Evolutionary conservation across 2,329 filamentous ascomycete genomes (phyloP), one percentile per base, ranked within the genome.

Genomic region (Sclerotinia nivalis): DNA sequence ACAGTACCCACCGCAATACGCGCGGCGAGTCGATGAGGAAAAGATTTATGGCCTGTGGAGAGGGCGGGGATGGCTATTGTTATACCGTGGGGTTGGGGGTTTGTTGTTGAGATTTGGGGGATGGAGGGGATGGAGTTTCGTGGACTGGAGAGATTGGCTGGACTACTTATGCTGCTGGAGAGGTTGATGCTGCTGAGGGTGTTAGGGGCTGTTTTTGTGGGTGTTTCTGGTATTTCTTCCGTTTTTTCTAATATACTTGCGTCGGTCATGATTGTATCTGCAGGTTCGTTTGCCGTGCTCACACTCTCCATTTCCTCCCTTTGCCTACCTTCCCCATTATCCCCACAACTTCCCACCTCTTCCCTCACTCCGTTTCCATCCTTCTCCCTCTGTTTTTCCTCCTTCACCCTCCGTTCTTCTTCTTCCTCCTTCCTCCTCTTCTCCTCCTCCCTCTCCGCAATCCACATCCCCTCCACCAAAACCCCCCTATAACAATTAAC

Each of bases 401-500:
- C n/a, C 20, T n/a, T 4, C 28, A 2, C 2, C 4, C n/a, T 15
- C 25, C 2, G 6, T 1, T 4, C 25, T 3, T 59, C 56, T 13
- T 5, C 9, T 3, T 59, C 56, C 37, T 9, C 18, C 2, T 25
- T 1, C 18, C 0, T 2, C 7, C 6, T 9, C 5, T 4, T 18
- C 9, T 45, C 9, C 28, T 34, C 59, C 12, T 49, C 59, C 13
- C 12, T 62, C 12, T 25, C 59, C 45, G 59, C 28, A 49, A 62
- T 62, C 28, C 45, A 6, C 59, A 62, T 49, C 1, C 28, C 59
- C 4, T 49, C 59, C 3, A 62, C 28, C 43, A 62, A 18, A 3
- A 45, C 45, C 28, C 59, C 59, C 18, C 20, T 28, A 50, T 62
- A 62, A 37, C 59, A 62, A 49, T 62, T 50, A n/a, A 49, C 59